phyloP scores from a whole-genome alignment of 2,329 filamentous ascomycete species.

The Dactylellina parvicollis region DNA sequence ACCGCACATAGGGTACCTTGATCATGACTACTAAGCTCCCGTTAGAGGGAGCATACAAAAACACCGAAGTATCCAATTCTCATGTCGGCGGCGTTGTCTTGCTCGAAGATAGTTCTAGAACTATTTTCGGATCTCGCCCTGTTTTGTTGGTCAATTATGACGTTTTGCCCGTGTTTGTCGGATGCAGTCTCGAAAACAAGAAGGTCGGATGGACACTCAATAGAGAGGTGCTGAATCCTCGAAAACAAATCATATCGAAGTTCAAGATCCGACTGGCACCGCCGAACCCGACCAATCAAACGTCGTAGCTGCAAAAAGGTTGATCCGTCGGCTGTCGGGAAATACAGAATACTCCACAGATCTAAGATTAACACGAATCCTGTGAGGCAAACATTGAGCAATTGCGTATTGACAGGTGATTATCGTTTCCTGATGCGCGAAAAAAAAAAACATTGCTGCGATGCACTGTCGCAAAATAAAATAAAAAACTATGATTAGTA shows the following conservation, averaged over 20 bases:
- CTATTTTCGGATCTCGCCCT: too few species aligned
- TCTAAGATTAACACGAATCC: conserved; percentile 2
- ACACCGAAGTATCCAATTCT: too few species aligned
- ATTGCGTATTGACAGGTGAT: neutral
- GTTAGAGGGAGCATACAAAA: neutral
- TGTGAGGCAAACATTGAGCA: conserved; percentile 15
- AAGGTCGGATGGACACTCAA: too few species aligned
- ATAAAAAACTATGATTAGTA: conserved; percentile 54
- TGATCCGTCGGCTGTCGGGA: conserved; percentile 27
- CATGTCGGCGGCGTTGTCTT: too few species aligned
- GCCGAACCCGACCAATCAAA: conserved; percentile 26
- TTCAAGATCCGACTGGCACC: conserved; percentile 42
- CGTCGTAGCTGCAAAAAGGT: conserved; percentile 3
- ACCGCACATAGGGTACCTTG: neutral
- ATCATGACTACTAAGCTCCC: neutral
- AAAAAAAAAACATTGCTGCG: neutral
- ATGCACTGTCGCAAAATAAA: conserved; percentile 13
- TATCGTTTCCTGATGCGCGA: neutral
- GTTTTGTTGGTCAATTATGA: too few species aligned
- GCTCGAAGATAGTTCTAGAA: too few species aligned
- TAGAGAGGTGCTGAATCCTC: too few species aligned
- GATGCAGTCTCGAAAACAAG: too few species aligned
- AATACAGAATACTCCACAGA: neutral
- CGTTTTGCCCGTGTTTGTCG: too few species aligned
- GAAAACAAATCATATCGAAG: neutral